Percentiles rank a stretch among this genome's conserved stretches.
Conservation (phyloP, 2,329 filamentous ascomycete species). For the Exophiala sideris region DNA sequence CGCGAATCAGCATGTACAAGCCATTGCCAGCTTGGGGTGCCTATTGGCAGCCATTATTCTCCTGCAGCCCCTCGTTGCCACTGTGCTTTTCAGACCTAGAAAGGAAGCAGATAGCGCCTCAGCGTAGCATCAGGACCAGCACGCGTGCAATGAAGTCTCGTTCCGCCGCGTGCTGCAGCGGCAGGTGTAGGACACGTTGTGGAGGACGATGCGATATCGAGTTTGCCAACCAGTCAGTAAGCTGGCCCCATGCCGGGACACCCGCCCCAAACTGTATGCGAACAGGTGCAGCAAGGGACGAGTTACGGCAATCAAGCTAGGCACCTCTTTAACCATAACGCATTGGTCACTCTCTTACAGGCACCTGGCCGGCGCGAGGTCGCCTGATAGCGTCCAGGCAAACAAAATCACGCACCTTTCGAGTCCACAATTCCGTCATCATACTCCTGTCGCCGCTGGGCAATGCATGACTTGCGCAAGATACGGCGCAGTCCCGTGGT, state of each 20-base stretch:
- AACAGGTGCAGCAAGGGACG: conserved; percentile 16
- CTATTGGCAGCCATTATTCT: not conserved
- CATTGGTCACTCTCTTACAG: conserved; percentile 7
- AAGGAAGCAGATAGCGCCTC: not conserved
- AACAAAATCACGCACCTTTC: conserved; percentile 19
- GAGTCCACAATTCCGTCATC: conserved; percentile 19
- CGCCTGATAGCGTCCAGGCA: conserved; percentile 7
- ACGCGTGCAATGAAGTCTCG: not conserved
- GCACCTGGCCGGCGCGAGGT: not conserved
- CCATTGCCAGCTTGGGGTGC: too few species aligned
- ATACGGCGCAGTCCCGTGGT: conserved; percentile 13
- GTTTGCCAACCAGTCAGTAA: not conserved
- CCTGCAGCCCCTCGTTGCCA: not conserved
- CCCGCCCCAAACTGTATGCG: conserved; percentile 6
- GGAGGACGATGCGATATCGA: conserved; percentile 23
- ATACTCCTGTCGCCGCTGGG: not conserved
- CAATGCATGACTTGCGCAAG: conserved; percentile 13
- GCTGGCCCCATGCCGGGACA: not conserved
- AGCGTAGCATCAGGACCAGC: not conserved
- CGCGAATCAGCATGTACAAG: too few species aligned
- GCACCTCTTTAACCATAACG: not conserved
- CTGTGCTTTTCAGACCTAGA: not conserved
- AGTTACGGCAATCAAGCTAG: not conserved
- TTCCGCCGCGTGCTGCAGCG: conserved; percentile 1
- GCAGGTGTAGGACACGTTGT: conserved; percentile 27